These are phyloP conservation scores for Staphylotrichum longicolle DNA, from an alignment of 495 filamentous ascomycete genomes.

Conservation along the genomic window DNA sequence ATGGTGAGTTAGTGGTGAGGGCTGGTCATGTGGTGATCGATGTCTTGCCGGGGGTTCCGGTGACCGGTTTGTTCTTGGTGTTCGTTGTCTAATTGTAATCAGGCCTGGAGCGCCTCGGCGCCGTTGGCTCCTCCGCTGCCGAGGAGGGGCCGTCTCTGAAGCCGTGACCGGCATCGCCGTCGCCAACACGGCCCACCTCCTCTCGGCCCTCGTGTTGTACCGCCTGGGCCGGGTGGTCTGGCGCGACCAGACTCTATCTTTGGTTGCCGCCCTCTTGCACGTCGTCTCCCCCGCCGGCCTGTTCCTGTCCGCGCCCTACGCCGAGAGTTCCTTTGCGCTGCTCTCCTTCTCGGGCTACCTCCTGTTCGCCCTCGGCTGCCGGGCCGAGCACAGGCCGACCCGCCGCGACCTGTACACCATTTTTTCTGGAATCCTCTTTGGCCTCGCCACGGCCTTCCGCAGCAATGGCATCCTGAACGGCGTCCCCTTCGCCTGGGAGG, in stretches of 20 bases:
- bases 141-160: conserved; percentile 20
- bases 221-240: conserved; percentile 49
- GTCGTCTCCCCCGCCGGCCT: conserved; percentile 83
- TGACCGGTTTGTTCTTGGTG: neutral
- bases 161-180: conserved; percentile 58
- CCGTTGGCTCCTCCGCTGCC: neutral
- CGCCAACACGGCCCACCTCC: conserved; percentile 69
- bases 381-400: conserved; percentile 14
- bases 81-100: neutral
- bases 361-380: conserved; percentile 60
- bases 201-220: conserved; percentile 71
- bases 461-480: conserved; percentile 90
- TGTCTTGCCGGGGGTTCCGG: neutral
- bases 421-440: conserved; percentile 64
- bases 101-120: conserved; percentile 17
- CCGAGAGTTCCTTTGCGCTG: conserved; percentile 76
- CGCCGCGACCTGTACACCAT: conserved; percentile 51
- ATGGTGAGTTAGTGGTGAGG: conserved; percentile 26
- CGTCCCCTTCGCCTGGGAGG: conserved; percentile 48
- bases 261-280: conserved; percentile 69
- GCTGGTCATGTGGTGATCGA: neutral
- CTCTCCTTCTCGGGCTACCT: conserved; percentile 72
- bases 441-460: conserved; percentile 68
- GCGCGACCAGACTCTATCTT: conserved; percentile 50
- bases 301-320: conserved; percentile 85